A percentile compares a stretch with the other conserved stretches of the same genome.
These are phyloP conservation scores for Pythium plurisporium DNA, from an alignment of 352 stramenopile species.

Conservation along the genomic window DNA sequence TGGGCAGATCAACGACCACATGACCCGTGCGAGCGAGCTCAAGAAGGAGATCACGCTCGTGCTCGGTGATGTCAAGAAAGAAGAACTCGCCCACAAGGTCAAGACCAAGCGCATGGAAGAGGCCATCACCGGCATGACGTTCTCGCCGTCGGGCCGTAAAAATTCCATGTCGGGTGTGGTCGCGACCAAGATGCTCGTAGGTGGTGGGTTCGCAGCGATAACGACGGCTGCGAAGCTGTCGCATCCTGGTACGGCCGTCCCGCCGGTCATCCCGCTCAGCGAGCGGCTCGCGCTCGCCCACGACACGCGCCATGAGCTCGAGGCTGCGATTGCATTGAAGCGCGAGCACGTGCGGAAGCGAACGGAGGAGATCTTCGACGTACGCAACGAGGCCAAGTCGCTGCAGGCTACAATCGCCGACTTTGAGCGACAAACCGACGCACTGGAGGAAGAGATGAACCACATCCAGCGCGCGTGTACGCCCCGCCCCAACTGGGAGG, in stretches of 20 bases:
- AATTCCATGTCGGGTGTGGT: slow-evolving; percentile 18
- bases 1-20: slow-evolving; percentile 42
- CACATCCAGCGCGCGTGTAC: slow-evolving; percentile 56
- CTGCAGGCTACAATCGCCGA: slow-evolving; percentile 27
- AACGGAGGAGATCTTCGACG: slow-evolving; percentile 63
- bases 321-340: slow-evolving; percentile 27
- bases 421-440: slow-evolving; percentile 23
- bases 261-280: not conserved
- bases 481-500: slow-evolving; percentile 59
- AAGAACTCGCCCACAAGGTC: slow-evolving; percentile 48
- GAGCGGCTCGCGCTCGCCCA: slow-evolving; percentile 17
- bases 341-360: slow-evolving; percentile 30
- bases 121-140: slow-evolving; percentile 9
- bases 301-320: slow-evolving; percentile 6
- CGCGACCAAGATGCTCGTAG: slow-evolving; percentile 11
- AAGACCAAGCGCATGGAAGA: slow-evolving; percentile 55
- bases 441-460: slow-evolving; percentile 31
- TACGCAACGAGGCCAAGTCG: slow-evolving; percentile 35
- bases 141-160: slow-evolving; percentile 2
- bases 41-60: slow-evolving; percentile 51
- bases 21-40: slow-evolving; percentile 49
- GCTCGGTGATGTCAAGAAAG: slow-evolving; percentile 43
- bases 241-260: not conserved
- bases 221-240: slow-evolving; percentile 9
- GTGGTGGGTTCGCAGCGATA: slow-evolving; percentile 16